Conservation (phyloP, 2,329 filamentous ascomycete genomes). For the Epichloe bromicola region DNA sequence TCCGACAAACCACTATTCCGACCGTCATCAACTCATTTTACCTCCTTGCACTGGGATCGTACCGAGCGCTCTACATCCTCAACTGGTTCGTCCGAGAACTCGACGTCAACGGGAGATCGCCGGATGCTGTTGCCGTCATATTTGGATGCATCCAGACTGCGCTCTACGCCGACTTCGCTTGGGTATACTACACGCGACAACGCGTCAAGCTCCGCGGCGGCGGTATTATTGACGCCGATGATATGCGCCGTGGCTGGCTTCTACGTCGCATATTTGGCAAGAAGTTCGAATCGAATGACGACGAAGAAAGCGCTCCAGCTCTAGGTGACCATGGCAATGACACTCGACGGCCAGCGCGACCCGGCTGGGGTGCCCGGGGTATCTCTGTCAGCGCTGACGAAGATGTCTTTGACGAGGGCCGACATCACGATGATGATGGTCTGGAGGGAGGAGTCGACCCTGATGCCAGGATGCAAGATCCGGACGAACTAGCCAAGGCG, state of each 20-base stretch:
- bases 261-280: conserved; percentile 64
- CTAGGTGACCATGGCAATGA: conserved; percentile 25
- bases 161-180: conserved; percentile 86
- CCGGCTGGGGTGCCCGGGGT: conserved; percentile 50
- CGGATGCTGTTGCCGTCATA: conserved; percentile 62
- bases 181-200: conserved; percentile 91
- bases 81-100: conserved; percentile 72
- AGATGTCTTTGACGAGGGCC: conserved; percentile 38
- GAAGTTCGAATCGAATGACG: conserved; percentile 37
- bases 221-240: conserved; percentile 80
- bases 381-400: conserved; percentile 57
- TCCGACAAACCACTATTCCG: conserved; percentile 88
- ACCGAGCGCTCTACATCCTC: conserved; percentile 77
- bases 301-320: conserved; percentile 46
- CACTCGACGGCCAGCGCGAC: conserved; percentile 21
- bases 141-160: conserved; percentile 84
- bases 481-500: conserved; percentile 49
- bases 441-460: conserved; percentile 37
- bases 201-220: conserved; percentile 83
- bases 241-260: conserved; percentile 74
- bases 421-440: conserved; percentile 32
- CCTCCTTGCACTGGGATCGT: conserved; percentile 73
- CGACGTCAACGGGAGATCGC: conserved; percentile 43
- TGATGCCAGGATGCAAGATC: conserved; percentile 53
- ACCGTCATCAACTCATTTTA: conserved; percentile 98